Base-by-base conservation (phyloP, 169 alveolate genomes). In the Cryptosporidium meleagridis region DNA sequence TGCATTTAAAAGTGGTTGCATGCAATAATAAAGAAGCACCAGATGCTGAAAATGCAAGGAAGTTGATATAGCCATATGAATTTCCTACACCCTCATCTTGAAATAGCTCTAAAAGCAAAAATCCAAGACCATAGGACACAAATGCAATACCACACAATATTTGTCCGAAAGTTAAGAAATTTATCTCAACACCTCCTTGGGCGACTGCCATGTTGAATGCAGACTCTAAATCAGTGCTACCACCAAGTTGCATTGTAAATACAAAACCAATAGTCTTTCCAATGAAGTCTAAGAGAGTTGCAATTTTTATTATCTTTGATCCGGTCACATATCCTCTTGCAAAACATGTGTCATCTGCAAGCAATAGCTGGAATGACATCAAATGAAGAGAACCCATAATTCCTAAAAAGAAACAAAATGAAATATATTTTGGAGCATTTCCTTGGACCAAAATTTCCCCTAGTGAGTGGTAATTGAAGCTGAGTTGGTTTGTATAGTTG, bases 51-150 rank as follows among this genome's bases (percentile, higher is more conserved):
- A 85, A 72, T 8, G 71, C 33, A 23, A 72, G 26, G 92, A 72
- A 84, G 94, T 96, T 96, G 84, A 96, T 95, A 92, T 96, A 96
- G 37, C 98, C 98, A 85, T 96, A 97, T 58, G 95, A 92, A 84
- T 95, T 97, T 3, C 98, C 98, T 18, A 97, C 98, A 6, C 98
- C 98, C 68, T 96, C 98, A 71, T 96, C 98, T 84, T 96, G 98
- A 86, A 95, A 96, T 8, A 96, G 97, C 84, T 96, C 98, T 65
- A 96, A 85, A 33, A 96, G 95, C 85, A 95, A 94, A 62, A 95
- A 94, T 69, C 98, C 97, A 53, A 95, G 93, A 35, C 97, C 98
- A 84, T 93, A 96, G 10, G 95, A 89, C 53, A 95, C 85, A 85
- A 95, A 93, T 51, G 97, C 95, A 69, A 94, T 93, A 3, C 98